Percentiles rank a stretch among this genome's conserved stretches.
phyloP scores from a whole-genome alignment of 2,329 filamentous ascomycete genomes.

The Colletotrichum euphorbiae region DNA sequence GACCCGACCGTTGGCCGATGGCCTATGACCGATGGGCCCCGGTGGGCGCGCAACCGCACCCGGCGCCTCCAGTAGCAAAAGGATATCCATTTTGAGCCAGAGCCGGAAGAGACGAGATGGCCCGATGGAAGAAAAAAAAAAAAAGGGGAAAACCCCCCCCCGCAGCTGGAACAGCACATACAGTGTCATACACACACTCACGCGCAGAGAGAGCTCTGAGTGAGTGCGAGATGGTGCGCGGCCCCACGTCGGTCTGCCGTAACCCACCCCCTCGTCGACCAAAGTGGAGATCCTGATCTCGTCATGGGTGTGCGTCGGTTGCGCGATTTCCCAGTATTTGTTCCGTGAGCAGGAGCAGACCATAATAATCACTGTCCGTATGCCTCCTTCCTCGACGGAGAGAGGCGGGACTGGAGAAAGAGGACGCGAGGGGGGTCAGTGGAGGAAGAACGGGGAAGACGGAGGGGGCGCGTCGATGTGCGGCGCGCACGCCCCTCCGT shows the following conservation, averaged over 20 bases:
- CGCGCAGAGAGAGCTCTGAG: slow-evolving; percentile 5
- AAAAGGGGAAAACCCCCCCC: no score
- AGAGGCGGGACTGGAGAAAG: not conserved
- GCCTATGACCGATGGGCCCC: not conserved
- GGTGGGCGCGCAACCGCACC: slow-evolving; percentile 1
- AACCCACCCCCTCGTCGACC: slow-evolving; percentile 1
- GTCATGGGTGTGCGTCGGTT: slow-evolving; percentile 37
- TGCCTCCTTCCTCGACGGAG: not conserved
- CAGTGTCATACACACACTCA: no score
- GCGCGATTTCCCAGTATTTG: slow-evolving; percentile 35
- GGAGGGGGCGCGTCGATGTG: not conserved
- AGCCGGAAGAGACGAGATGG: slow-evolving; percentile 18
- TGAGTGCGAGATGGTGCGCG: slow-evolving; percentile 18
- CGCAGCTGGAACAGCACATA: not conserved
- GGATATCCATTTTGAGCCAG: not conserved
- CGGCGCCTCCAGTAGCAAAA: not conserved
- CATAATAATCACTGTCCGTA: slow-evolving; percentile 5
- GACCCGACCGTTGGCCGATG: slow-evolving; percentile 19
- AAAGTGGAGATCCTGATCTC: slow-evolving; percentile 25
- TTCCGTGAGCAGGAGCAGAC: slow-evolving; percentile 1
- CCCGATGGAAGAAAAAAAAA: no score
- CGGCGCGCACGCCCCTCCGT: slow-evolving; percentile 14
- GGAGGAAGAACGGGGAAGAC: not conserved
- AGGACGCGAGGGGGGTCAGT: not conserved
- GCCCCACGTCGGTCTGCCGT: slow-evolving; percentile 6